Evolutionary conservation across 768 basidiomycete species (phyloP), one percentile per base, ranked within the genome.

Genomic region (Hygrophoropsis aurantiaca): DNA sequence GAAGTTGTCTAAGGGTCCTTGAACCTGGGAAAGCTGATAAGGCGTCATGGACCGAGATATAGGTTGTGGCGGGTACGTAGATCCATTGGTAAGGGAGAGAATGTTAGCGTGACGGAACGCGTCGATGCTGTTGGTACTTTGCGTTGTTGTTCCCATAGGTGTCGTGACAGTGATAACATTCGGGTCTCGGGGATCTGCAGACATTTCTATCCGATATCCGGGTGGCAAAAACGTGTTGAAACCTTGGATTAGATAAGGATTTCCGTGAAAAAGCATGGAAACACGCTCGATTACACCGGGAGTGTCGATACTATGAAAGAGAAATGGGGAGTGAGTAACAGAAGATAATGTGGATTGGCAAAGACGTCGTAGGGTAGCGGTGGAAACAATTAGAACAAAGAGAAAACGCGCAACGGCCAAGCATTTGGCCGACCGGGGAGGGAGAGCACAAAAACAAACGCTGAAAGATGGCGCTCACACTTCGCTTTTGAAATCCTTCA

Each of bases 401-500:
- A 13, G 7, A 7, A 30, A 13, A 30, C 27, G 27, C 7, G 27
- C 13, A 6, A 13, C 13, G 27, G 27, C 27, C 27, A 30, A 38
- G 36, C 7, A 6, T 38, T 38, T 7, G 20, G n/a, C n/a, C 7
- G n/a, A 38, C 7, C 16, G 36, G 20, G 36, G 16, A 7, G 36
- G 7, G 11, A 11, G 10, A 10, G 10, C 41, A 42, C 13, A 19
- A 19, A 11, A 25, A 36, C 38, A 13, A 23, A 24, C n/a, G 8
- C 36, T 6, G 36, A 38, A 7, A 9, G 2, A 16, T 11, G 24
- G 10, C 18, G 79, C 90, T 72, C 66, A 93, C 90, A 72, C 74
- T 70, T 95, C 91, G 59, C 92, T 91, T 73, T 99, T 99, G 69
- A 99, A 99, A 65, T 98, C 94, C 74, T 97, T 97, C 97, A 97